phyloP scores from a whole-genome alignment of 1,284 basidiomycete genomes.

The Ustilago lituana region DNA sequence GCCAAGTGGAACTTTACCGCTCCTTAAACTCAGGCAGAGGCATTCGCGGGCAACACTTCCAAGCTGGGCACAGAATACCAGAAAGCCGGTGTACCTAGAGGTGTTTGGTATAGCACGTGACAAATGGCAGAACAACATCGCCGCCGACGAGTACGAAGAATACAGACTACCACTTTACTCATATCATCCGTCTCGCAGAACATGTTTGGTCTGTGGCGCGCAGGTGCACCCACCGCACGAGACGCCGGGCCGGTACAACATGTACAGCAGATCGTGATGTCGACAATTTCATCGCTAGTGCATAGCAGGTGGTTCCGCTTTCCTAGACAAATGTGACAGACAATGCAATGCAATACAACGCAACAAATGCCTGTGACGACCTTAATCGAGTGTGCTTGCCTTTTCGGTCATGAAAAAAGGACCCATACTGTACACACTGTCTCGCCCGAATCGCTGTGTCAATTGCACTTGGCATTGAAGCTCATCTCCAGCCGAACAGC shows the following conservation, averaged over 20 bases:
- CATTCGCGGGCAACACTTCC: constrained; percentile 27
- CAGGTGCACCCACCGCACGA: constrained; percentile 42
- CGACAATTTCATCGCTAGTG: constrained; percentile 10
- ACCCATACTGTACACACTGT: no score
- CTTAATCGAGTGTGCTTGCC: no score
- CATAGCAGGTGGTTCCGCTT: no score
- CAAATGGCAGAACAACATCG: constrained; percentile 48
- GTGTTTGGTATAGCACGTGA: constrained; percentile 58
- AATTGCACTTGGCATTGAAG: no score
- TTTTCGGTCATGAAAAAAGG: no score
- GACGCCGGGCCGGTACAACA: constrained; percentile 52
- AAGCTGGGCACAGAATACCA: constrained; percentile 9
- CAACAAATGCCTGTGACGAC: no score
- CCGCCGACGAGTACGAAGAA: constrained; percentile 18
- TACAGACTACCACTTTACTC: constrained; percentile 44
- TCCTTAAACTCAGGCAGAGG: constrained; percentile 26
- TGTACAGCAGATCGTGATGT: constrained; percentile 37
- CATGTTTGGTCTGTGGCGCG: constrained; percentile 34
- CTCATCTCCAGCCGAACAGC: no score
- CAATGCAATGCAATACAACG: no score
- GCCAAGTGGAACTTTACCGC: no score
- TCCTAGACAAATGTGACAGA: no score
- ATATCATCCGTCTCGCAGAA: constrained; percentile 35
- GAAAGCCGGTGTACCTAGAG: constrained; percentile 51
- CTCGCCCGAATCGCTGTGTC: no score